Base-by-base conservation (phyloP, 2,329 filamentous ascomycete species). In the Alternaria angustiovoidea region DNA sequence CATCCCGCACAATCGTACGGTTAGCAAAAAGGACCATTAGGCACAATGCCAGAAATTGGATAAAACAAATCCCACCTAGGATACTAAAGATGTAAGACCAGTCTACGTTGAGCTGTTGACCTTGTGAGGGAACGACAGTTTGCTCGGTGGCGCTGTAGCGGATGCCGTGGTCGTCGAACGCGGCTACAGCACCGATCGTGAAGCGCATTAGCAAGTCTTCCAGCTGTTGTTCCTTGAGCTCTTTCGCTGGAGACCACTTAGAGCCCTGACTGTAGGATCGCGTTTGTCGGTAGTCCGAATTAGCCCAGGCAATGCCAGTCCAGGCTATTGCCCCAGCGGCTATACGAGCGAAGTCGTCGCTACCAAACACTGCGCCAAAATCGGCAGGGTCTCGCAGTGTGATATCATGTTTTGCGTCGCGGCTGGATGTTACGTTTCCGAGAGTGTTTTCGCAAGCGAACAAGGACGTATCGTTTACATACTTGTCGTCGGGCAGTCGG, bases 91-190 rank as follows among this genome's bases (percentile, higher is more conserved):
- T 46, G 28, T 70, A 75, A 2, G 60, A 47, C 75, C 75, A 78
- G 34, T 73, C 69, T 0, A 75, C 74, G 7, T 67, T 66, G 9
- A 78, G 60, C 39, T 68, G 62, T 24, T 76, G 72, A 16, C 73
- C 74, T 44, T 71, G 70, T 0, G 38, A 47, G 2, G 65, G 60
- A 11, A 65, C 41, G 0, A 44, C 56, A 18, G 39, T 58, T 59
- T 65, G 57, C 1, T 63, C 51, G 0, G 20, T 46, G 8, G 75
- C 41, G 7, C 63, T 66, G 55, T 71, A 70, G 2, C 66, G 68
- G 8, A 71, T 61, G 8, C 75, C 74, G 28, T 76, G 74, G 44
- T 78, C 73, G 48, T 78, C 73, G 36, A 74, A 76, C 2, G 74
- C 73, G 0, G 75, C 75, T 5, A 77, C 65, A 0, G 75, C 69